These are phyloP conservation scores for Trichophyton mentagrophytes DNA, from an alignment of 2,329 filamentous ascomycete species.

Conservation along the genomic window DNA sequence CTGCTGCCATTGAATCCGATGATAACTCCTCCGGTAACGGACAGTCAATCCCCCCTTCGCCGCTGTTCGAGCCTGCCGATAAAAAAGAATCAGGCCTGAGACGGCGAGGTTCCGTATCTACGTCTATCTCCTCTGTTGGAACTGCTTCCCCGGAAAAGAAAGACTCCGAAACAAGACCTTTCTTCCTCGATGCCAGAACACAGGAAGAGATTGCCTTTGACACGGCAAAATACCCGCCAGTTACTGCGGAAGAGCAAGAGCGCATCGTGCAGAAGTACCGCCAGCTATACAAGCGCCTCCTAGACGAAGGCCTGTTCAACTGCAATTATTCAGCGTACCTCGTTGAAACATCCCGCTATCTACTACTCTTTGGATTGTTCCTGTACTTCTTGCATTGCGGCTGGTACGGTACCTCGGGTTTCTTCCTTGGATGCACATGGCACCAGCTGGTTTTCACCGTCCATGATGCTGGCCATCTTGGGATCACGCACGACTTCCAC, in stretches of 20 bases:
- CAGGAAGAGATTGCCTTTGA: constrained; percentile 64
- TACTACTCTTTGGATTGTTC: constrained; percentile 50
- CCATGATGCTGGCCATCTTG: constrained; percentile 95
- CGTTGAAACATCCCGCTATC: constrained; percentile 61
- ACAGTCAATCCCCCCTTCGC: constrained; percentile 45
- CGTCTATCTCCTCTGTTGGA: constrained; percentile 20
- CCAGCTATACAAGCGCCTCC: constrained; percentile 57
- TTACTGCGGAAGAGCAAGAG: constrained; percentile 61
- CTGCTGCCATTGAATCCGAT: constrained; percentile 12
- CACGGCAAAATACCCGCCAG: constrained; percentile 63
- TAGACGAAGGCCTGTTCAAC: constrained; percentile 62
- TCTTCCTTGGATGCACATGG: constrained; percentile 75
- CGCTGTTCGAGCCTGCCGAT: constrained; percentile 45
- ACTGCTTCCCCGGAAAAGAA: constrained; percentile 11
- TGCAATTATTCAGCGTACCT: constrained; percentile 75
- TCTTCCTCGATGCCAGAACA: constrained; percentile 61
- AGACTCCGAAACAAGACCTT: constrained; percentile 31
- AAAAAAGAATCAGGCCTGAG: constrained; percentile 21
- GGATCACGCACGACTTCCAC: constrained; percentile 83
- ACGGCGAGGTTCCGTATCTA: constrained; percentile 22
- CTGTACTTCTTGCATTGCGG: constrained; percentile 47
- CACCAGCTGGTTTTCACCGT: constrained; percentile 89
- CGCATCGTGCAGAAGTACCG: constrained; percentile 71
- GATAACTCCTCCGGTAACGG: constrained; percentile 38
- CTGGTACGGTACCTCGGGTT: constrained; percentile 57